Percentiles rank a stretch among this genome's conserved stretches.
These are phyloP conservation scores for Globisporangium carolinianum DNA, from an alignment of 352 stramenopile genomes.

Conservation along the genomic window DNA sequence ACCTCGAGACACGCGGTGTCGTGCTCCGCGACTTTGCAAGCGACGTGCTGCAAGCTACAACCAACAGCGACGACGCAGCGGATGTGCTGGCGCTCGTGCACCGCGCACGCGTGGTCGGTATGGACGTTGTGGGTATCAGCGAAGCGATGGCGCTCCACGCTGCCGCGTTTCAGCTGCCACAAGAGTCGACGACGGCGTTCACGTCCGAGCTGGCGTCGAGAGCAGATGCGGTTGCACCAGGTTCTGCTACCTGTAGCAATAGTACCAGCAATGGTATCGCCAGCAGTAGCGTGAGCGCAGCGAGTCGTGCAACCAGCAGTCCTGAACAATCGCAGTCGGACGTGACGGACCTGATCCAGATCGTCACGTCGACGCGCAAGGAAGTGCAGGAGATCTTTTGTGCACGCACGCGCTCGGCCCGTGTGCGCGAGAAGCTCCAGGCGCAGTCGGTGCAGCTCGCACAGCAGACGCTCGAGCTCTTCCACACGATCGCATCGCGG, in stretches of 20 bases:
- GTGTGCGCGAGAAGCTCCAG: conserved; percentile 66
- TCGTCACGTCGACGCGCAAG: conserved; percentile 42
- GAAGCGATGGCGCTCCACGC: conserved; percentile 40
- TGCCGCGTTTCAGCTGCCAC: conserved; percentile 27
- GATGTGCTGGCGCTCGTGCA: conserved; percentile 21
- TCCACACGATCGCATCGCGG: conserved; percentile 50
- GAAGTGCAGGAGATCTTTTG: conserved; percentile 32
- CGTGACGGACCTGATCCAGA: conserved; percentile 53
- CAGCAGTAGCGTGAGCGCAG: not conserved
- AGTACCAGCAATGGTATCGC: no score
- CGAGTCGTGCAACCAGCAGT: no score
- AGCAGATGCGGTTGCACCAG: not conserved
- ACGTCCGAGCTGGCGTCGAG: not conserved
- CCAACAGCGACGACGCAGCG: not conserved
- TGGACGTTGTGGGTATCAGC: conserved; percentile 20
- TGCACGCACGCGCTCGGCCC: conserved; percentile 48
- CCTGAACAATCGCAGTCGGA: conserved; percentile 13
- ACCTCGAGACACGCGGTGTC: conserved; percentile 24
- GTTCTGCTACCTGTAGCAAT: no score
- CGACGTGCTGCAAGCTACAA: conserved; percentile 7
- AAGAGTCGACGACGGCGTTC: not conserved
- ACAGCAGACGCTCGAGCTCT: conserved; percentile 52
- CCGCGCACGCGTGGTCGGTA: conserved; percentile 24
- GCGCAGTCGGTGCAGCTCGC: conserved; percentile 49
- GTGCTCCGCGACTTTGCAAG: conserved; percentile 33